These are phyloP conservation scores for Fraxinus velutina DNA, from an alignment of 305 asterid genomes.

Conservation along the genomic window DNA sequence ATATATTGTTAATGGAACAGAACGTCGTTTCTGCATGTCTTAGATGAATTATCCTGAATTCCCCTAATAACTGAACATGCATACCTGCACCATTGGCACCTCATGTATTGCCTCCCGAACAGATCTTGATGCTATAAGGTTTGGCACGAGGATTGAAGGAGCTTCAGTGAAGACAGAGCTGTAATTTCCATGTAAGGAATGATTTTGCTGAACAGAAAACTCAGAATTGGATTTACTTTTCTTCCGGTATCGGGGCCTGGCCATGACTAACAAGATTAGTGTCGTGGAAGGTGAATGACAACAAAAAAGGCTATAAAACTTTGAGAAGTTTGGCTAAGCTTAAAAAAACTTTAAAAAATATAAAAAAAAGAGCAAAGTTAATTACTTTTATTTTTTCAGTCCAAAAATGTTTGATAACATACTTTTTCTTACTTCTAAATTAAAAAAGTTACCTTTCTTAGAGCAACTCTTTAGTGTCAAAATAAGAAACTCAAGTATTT, in stretches of 20 bases:
- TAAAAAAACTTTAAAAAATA: not conserved
- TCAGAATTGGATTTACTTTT: constrained; percentile 46
- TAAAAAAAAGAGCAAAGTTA: no score
- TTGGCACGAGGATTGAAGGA: constrained; percentile 58
- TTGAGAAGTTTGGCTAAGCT: not conserved
- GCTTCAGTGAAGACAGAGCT: constrained; percentile 46
- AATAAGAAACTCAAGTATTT: not conserved
- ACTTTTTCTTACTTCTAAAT: not conserved
- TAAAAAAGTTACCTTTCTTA: not conserved
- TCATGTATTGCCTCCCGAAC: constrained; percentile 83
- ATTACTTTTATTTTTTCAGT: not conserved
- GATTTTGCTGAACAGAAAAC: constrained; percentile 41
- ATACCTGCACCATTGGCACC: constrained; percentile 93
- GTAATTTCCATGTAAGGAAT: constrained; percentile 42
- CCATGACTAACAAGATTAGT: constrained; percentile 25
- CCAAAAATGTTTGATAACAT: not conserved
- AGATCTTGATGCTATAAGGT: constrained; percentile 69
- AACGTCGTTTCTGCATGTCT: not conserved
- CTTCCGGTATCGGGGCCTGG: constrained; percentile 78
- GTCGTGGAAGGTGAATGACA: not conserved
- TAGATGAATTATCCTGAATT: not conserved
- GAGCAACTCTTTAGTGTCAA: not conserved
- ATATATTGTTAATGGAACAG: not conserved
- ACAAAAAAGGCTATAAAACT: not conserved
- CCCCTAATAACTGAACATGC: not conserved